Base-by-base conservation (phyloP, 495 filamentous ascomycete genomes). In the Saxophila tyrrhenica region DNA sequence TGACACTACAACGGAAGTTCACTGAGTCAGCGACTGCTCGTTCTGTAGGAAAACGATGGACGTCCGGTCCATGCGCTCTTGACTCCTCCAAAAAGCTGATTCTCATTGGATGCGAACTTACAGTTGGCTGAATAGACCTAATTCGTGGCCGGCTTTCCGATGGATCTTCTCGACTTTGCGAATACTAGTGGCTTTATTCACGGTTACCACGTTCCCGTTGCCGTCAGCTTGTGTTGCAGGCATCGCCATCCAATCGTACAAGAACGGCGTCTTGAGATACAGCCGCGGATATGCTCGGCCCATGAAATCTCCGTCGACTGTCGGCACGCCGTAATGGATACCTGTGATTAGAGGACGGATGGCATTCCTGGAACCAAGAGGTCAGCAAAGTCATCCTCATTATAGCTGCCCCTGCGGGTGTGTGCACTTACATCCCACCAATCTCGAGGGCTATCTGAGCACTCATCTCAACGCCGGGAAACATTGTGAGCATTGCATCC, bases 241-340 rank as follows among this genome's bases (percentile, higher is more conserved):
- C 29, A 35, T 35, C 5, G 29, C 29, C 29, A 35, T 5, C 29
- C 29, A 35, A 7, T 13, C 29, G 29, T 35, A 35, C 29, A 35
- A 35, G 29, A 35, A 74, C 0, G 72, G 75, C 0, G 74, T 77
- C 0, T 74, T 79, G 61, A 77, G 75, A 71, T 74, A 78, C 22
- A 75, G 70, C 5, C 71, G 73, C 0, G 76, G 77, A 57, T 78
- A 80, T 23, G 77, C 77, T 9, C 77, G 60, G 2, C 74, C 76
- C 71, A 80, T 78, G 71, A 72, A 78, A 56, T 78, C 76, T 5
- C 29, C 29, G 29, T 35, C 29, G 29, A 35, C 29, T 35, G 29
- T 35, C 29, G 29, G 29, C 29, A 35, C 29, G 29, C 13, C 13
- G 29, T 35, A 35, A 35, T 35, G 29, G 29, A 35, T 35, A 13